These are phyloP conservation scores for Acrodontium crateriforme DNA, from an alignment of 2,329 filamentous ascomycete species.

Conservation along the genomic window DNA sequence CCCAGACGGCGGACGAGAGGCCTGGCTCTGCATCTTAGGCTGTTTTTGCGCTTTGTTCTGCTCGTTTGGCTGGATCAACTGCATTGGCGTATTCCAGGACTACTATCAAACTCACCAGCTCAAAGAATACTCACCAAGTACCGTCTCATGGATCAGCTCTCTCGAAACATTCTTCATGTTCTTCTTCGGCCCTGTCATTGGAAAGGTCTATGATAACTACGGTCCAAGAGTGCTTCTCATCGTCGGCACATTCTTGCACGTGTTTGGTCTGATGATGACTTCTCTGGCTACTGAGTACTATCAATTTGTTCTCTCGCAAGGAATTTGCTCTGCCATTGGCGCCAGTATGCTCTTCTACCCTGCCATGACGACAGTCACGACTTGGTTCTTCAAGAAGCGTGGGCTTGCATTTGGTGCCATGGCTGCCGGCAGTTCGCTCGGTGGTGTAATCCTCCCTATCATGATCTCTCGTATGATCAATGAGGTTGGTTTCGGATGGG, in stretches of 20 bases:
- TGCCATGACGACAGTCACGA: constrained; percentile 28
- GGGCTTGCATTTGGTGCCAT: constrained; percentile 36
- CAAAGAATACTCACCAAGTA: constrained; percentile 23
- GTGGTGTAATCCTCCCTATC: constrained; percentile 47
- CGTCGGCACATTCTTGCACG: constrained; percentile 39
- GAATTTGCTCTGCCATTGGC: constrained; percentile 39
- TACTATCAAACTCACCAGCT: constrained; percentile 34
- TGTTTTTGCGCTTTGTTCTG: constrained; percentile 24
- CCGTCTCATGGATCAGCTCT: constrained; percentile 32
- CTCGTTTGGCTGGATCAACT: constrained; percentile 31
- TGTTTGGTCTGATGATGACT: constrained; percentile 52
- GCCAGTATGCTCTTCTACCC: constrained; percentile 36
- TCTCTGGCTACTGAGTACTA: constrained; percentile 42
- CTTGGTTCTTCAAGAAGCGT: constrained; percentile 38
- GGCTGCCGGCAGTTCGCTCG: constrained; percentile 36
- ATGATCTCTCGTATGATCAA: constrained; percentile 44
- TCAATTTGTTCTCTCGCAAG: constrained; percentile 42
- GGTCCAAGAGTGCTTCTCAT: constrained; percentile 45
- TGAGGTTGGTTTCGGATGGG: constrained; percentile 41
- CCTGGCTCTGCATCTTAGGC: constrained; percentile 24
- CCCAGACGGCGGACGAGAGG: constrained; percentile 25
- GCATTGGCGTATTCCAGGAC: constrained; percentile 31
- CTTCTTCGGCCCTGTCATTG: constrained; percentile 46
- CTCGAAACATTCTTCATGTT: constrained; percentile 37
- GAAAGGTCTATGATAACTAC: constrained; percentile 48